These are phyloP conservation scores for Raffaelea arxii DNA, from an alignment of 2,329 filamentous ascomycete species.

Conservation along the genomic window DNA sequence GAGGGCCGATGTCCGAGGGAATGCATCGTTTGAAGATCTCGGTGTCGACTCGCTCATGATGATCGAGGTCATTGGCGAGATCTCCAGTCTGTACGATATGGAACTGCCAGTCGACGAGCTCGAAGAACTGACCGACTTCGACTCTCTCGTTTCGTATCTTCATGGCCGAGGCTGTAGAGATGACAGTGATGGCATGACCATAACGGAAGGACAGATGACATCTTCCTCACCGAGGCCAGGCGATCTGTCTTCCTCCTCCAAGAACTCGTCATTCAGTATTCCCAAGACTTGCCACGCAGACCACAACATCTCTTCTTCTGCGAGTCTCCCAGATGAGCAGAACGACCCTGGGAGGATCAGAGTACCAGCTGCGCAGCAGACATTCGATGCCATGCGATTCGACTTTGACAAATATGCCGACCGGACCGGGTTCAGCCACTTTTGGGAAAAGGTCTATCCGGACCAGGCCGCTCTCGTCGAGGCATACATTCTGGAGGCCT, in stretches of 20 bases:
- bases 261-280: not conserved
- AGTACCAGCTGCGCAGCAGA: too few species aligned
- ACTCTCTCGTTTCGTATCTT: not conserved
- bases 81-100: constrained; percentile 26
- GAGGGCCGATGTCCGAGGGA: not conserved
- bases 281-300: not conserved
- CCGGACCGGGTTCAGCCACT: not conserved
- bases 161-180: not conserved
- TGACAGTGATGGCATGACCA: too few species aligned
- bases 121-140: constrained; percentile 3
- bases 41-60: constrained; percentile 41
- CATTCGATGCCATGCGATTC: not conserved
- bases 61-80: constrained; percentile 35
- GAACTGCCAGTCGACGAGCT: constrained; percentile 6
- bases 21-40: constrained; percentile 25
- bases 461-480: not conserved
- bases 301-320: not conserved
- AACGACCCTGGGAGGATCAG: not conserved
- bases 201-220: too few species aligned
- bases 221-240: too few species aligned
- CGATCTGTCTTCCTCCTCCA: not conserved
- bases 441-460: not conserved
- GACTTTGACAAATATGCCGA: not conserved
- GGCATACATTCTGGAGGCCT: constrained; percentile 1
- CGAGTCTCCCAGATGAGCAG: not conserved